A percentile compares a stretch with the other conserved stretches of the same genome.
phyloP scores from a whole-genome alignment of 1,139 yeast species.

The Candida neerlandica region DNA sequence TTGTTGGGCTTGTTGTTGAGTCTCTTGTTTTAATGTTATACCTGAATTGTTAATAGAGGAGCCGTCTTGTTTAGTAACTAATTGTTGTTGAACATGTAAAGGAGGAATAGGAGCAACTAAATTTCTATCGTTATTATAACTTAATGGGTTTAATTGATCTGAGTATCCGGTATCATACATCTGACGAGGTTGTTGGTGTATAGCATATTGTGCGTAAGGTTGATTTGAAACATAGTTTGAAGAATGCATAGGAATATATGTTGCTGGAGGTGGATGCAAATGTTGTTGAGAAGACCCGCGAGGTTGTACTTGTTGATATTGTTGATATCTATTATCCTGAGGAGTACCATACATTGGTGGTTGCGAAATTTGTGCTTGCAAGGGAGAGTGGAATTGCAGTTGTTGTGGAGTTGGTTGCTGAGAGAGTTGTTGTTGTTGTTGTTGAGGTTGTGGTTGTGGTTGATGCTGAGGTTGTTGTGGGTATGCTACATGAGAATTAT shows the following conservation, averaged over 20 bases:
- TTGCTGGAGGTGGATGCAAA: slow-evolving; percentile 8
- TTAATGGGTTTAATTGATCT: slow-evolving; percentile 10
- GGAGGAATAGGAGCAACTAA: slow-evolving; percentile 50
- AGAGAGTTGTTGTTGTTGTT: slow-evolving; percentile 3
- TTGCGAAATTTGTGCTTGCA: slow-evolving; percentile 13
- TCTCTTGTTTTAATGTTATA: neutral
- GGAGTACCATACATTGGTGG: neutral
- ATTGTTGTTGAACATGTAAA: slow-evolving; percentile 47
- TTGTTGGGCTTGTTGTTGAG: neutral
- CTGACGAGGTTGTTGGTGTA: slow-evolving; percentile 15
- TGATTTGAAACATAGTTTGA: slow-evolving; percentile 10
- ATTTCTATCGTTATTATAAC: slow-evolving; percentile 22
- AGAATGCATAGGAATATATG: slow-evolving; percentile 12
- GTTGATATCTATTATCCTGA: slow-evolving; percentile 9
- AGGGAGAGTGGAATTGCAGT: slow-evolving; percentile 10
- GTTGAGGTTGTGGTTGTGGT: slow-evolving; percentile 16
- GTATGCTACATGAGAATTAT: neutral
- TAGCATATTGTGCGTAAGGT: slow-evolving; percentile 6
- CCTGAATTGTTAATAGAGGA: slow-evolving; percentile 9
- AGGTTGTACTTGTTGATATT: slow-evolving; percentile 11
- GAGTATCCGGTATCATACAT: slow-evolving; percentile 8
- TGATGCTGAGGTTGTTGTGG: slow-evolving; percentile 6
- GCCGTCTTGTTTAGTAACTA: slow-evolving; percentile 21
- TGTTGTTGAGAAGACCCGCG: slow-evolving; percentile 7
- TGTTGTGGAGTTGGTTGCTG: slow-evolving; percentile 13